Evolutionary conservation across 129 eudicot genomes (phyloP).

Genomic region (Rutidosis leptorrhynchoides): DNA sequence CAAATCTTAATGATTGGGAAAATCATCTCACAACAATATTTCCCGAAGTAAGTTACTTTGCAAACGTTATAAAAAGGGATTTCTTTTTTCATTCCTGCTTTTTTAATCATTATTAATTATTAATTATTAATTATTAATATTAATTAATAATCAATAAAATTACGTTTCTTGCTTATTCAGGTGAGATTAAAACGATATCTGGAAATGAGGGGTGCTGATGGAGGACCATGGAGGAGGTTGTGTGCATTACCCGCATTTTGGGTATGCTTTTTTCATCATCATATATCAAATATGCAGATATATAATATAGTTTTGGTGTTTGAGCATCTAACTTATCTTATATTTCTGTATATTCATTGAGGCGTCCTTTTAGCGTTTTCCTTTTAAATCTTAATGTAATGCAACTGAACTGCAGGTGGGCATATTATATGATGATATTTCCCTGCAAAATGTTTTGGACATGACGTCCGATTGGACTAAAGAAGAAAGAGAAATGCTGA

Average conservation of each 20-base stretch:
- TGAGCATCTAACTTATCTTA: not conserved
- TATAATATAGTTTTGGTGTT: not conserved
- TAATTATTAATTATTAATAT: no score
- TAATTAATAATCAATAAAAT: no score
- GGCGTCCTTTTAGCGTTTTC: not conserved
- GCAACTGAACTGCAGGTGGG: conserved; percentile 68
- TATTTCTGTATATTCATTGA: not conserved
- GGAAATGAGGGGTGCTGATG: conserved; percentile 99
- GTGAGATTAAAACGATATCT: conserved; percentile 91
- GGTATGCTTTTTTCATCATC: conserved; percentile 42
- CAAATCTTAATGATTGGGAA: conserved; percentile 92
- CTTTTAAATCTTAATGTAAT: conserved; percentile 11
- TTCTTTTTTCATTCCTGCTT: not conserved
- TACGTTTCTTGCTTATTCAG: conserved; percentile 36
- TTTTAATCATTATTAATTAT: not conserved
- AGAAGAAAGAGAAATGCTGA: conserved; percentile 85
- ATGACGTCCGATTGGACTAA: conserved; percentile 87
- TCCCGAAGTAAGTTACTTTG: conserved; percentile 63
- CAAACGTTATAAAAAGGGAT: not conserved
- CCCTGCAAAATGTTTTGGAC: conserved; percentile 81
- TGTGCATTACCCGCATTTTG: conserved; percentile 98
- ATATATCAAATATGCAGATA: not conserved
- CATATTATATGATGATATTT: conserved; percentile 74
- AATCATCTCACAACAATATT: conserved; percentile 91
- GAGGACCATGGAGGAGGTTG: conserved; percentile 98